These are phyloP conservation scores for Lasiodiplodia hormozganensis DNA, from an alignment of 2,329 filamentous ascomycete species.

Conservation along the genomic window DNA sequence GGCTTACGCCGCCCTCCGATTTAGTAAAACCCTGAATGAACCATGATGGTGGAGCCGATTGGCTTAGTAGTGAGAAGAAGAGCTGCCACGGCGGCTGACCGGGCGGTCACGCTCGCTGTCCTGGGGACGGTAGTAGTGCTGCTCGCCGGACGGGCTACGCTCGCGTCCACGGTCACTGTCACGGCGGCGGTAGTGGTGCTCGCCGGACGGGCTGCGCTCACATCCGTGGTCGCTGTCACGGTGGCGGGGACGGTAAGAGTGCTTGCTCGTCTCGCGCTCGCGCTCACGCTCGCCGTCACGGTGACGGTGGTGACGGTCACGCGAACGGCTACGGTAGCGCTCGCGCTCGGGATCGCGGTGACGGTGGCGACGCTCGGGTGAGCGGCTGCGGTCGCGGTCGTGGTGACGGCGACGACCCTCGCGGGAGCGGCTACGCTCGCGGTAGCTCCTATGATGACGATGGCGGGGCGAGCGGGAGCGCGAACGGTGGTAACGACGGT, in stretches of 20 bases:
- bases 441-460: not conserved
- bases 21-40: not conserved
- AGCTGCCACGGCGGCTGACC: not conserved
- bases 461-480: constrained; percentile 15
- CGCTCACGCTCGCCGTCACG: not conserved
- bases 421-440: not conserved
- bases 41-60: not conserved
- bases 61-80: not conserved
- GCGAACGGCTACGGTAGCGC: not conserved
- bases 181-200: too few species aligned
- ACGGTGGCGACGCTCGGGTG: constrained; percentile 5
- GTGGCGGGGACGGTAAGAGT: not conserved
- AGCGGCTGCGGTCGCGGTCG: not conserved
- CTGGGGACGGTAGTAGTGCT: not conserved
- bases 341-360: constrained; percentile 13
- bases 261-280: not conserved
- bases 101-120: not conserved
- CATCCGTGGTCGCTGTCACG: not conserved
- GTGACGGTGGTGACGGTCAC: not conserved
- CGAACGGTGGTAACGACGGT: constrained; percentile 11
- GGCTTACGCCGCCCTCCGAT: not conserved
- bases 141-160: not conserved
- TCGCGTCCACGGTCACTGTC: not conserved
- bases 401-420: not conserved
- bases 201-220: not conserved